These are phyloP conservation scores for Neofusicoccum umdonicola DNA, from an alignment of 2,329 filamentous ascomycete species.

Conservation along the genomic window DNA sequence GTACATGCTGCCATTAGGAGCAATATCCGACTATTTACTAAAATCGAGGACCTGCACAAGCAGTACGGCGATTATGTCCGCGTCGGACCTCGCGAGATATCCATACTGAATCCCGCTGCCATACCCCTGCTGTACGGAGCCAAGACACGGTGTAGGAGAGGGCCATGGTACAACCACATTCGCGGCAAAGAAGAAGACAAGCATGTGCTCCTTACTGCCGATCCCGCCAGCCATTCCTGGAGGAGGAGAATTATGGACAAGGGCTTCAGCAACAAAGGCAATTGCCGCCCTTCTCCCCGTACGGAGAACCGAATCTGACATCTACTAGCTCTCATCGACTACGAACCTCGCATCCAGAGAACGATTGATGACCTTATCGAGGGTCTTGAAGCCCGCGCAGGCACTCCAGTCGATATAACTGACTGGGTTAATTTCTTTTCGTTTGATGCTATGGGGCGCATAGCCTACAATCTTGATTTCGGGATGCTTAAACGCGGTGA, in stretches of 20 bases:
- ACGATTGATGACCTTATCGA: conserved; percentile 29
- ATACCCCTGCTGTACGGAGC: conserved; percentile 26
- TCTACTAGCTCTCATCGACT: conserved; percentile 16
- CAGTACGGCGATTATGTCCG: conserved; percentile 18
- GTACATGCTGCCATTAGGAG: not conserved
- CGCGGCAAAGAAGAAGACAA: conserved; percentile 23
- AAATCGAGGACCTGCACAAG: conserved; percentile 5
- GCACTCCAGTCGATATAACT: conserved; percentile 27
- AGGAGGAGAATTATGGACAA: conserved; percentile 32
- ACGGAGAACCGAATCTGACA: not conserved
- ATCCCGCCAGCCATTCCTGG: conserved; percentile 25
- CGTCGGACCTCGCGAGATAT: conserved; percentile 25
- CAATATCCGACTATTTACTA: not conserved
- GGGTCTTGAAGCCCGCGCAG: conserved; percentile 26
- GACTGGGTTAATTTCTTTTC: conserved; percentile 42
- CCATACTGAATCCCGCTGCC: conserved; percentile 26
- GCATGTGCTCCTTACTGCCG: conserved; percentile 22
- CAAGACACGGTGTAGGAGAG: conserved; percentile 36
- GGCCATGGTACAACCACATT: conserved; percentile 26
- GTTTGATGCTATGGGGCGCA: conserved; percentile 51
- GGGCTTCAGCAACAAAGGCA: conserved; percentile 29
- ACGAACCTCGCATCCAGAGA: conserved; percentile 34
- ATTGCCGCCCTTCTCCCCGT: no score
- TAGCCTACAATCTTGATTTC: conserved; percentile 44
- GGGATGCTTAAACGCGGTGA: conserved; percentile 32